These are phyloP conservation scores for Trichoderma brevicompactum DNA, from an alignment of 2,329 filamentous ascomycete genomes.

Conservation along the genomic window DNA sequence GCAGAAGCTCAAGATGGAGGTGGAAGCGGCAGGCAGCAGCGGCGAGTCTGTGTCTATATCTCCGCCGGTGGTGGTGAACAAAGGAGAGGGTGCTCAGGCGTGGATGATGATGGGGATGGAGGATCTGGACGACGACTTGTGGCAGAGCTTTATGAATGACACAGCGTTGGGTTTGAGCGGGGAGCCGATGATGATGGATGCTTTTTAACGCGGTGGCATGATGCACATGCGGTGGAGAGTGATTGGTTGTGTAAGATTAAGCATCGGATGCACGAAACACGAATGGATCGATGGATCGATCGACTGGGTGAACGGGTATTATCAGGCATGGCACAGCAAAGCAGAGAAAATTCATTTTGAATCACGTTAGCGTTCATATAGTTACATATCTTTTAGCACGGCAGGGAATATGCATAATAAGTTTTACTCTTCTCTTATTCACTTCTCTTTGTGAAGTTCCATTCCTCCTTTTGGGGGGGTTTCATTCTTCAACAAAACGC, in stretches of 20 bases:
- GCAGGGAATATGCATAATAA: not conserved
- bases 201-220: not conserved
- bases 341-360: not conserved
- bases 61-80: not conserved
- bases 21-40: constrained; percentile 24
- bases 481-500: not conserved
- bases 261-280: not conserved
- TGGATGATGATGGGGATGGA: constrained; percentile 34
- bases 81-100: constrained; percentile 33
- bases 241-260: not conserved
- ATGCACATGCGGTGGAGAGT: too few species aligned
- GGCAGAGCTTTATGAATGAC: constrained; percentile 35
- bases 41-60: not conserved
- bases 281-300: not conserved
- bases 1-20: constrained; percentile 33
- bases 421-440: not conserved
- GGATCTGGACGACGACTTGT: constrained; percentile 37
- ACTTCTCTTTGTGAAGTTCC: not conserved
- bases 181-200: constrained; percentile 36
- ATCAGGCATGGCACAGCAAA: not conserved
- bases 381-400: too few species aligned
- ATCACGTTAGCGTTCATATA: not conserved
- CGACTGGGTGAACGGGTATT: not conserved
- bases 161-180: constrained; percentile 39
- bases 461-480: not conserved